These are phyloP conservation scores for Neurospora sp. DNA, from an alignment of 495 filamentous ascomycete species.

Conservation along the genomic window DNA sequence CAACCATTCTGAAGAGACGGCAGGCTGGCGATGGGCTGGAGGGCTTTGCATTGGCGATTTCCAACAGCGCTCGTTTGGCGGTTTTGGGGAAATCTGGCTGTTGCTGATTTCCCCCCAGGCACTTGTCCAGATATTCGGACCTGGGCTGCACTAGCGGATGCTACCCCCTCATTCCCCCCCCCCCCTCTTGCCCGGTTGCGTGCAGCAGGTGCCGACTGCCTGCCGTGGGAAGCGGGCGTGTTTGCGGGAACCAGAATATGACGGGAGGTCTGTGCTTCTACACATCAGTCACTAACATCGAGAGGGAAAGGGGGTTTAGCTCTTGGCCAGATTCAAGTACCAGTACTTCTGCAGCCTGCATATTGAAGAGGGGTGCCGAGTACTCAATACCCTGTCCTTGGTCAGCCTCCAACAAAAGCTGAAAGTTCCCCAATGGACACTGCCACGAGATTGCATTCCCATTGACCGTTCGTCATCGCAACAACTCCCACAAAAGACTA, in stretches of 20 bases:
- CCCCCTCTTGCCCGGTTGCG: background rate
- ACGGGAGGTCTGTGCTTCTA: background rate
- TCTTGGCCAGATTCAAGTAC: background rate
- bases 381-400: background rate
- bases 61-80: background rate
- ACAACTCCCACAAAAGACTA: background rate
- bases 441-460: background rate
- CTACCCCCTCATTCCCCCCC: background rate
- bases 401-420: background rate
- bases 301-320: background rate
- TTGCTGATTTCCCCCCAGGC: background rate
- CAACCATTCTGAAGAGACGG: conserved; percentile 1
- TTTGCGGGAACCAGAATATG: background rate
- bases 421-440: background rate
- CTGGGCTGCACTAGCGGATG: background rate
- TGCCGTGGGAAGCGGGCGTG: background rate
- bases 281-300: background rate
- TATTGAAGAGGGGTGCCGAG: background rate
- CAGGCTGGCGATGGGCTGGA: background rate
- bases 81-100: background rate
- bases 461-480: conserved; percentile 11
- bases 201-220: background rate
- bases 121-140: background rate
- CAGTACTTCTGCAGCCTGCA: background rate
- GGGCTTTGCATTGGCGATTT: background rate